Base-by-base conservation (phyloP, 225 moss, liverwort and hornwort species). In the Pseudoscleropodium purum region DNA sequence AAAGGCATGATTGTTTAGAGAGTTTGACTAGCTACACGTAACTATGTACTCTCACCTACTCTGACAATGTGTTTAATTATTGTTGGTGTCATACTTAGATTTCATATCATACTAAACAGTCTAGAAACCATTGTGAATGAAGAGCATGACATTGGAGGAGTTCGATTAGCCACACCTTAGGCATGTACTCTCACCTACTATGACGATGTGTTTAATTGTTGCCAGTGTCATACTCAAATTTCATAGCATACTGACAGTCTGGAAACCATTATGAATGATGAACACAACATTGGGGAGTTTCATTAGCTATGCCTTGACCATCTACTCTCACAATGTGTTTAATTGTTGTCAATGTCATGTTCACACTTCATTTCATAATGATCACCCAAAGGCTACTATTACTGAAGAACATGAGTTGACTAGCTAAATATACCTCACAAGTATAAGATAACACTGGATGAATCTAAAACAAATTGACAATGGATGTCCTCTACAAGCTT, bases 161-260 rank as follows among this genome's bases (percentile, higher is more conserved):
- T 70, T 23, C 8, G 39, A 39, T 23, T 59, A 23, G 59, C 59
- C 21, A 9, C 3, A 8, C 10, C 10, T 59, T 23, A 11, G 13
- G 3, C 6, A n/a, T 13, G 11, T 69, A 21, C 2, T n/a, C 7
- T n/a, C 37, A n/a, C 21, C 12, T 68, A 37, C 12, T 23, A 2
- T 39, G 4, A 37, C 0, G n/a, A n/a, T 1, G 12, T 23, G 2
- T 12, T n/a, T 1, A 12, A 37, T 21, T 37, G 4, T 1, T 23
- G 6, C 11, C 11, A 13, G 6, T 13, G 23, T 23, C 13, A 6
- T 69, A 0, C 23, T 23, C 4, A 69, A 4, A n/a, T 69, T n/a
- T 13, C 0, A 0, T n/a, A 7, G 25, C 7, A 7, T 12, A 70
- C 2, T 39, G 14, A 69, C 39, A 12, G 8, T 1, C 12, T 2